Base-by-base conservation (phyloP, 78 protist genomes). In the Anaeramoeba flamelloides region DNA sequence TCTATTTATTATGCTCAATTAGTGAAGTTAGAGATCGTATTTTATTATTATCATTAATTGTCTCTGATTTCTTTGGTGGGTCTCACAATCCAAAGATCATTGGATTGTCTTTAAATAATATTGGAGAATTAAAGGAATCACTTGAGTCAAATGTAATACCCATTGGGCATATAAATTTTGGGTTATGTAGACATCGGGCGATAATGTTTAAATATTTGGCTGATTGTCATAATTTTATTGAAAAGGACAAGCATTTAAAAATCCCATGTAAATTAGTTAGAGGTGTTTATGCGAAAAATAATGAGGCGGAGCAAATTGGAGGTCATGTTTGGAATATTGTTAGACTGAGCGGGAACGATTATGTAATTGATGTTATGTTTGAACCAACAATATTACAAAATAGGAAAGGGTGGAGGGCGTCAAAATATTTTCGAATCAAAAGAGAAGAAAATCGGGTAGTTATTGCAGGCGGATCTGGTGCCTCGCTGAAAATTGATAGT, bases 261-360 rank as follows among this genome's bases (percentile, higher is more conserved):
- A 53, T 53, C 17, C 17, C 8, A 26, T 26, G 34, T 26, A 53
- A 17, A 53, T 8, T 53, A 26, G 69, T 53, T 53, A 8, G 69
- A 53, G 69, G 17, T 53, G 8, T 53, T 53, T 53, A 53, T 53
- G 8, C 17, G 17, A 26, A 53, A 53, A 53, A 53, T 53, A 26
- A 53, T 26, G 17, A 53, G 8, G 8, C 8, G 17, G 17, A 53
- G 8, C 17, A 53, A 53, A 53, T 53, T 53, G 69, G 69, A 53
- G 69, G 69, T 53, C 69, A 53, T 53, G 69, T 53, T 53, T 53
- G 69, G 69, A 53, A 53, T 53, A 53, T 53, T 53, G 69, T 53
- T 53, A 8, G 69, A 26, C 34, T 53, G 8, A 26, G 17, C 17
- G 69, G 69, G 17, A 53, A 8, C 17, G 69, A 53, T 53, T 53